Conservation (phyloP, 441 rosid species). For the Omphalea diandra region DNA sequence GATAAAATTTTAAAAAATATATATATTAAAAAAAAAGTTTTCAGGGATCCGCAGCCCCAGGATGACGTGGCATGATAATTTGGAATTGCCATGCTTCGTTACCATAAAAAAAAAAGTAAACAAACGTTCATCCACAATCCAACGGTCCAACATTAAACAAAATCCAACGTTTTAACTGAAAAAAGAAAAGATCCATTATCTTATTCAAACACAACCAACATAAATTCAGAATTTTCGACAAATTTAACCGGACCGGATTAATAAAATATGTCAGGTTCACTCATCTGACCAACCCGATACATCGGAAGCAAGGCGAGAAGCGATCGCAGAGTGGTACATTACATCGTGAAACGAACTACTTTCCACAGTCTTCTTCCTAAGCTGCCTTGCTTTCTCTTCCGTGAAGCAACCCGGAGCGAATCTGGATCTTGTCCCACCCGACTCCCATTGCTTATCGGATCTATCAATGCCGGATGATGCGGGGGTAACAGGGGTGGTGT, state of each 20-base stretch:
- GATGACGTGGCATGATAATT: no score
- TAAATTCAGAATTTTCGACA: conserved; percentile 17
- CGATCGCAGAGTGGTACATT: conserved; percentile 81
- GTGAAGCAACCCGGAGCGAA: conserved; percentile 56
- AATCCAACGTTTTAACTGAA: neutral
- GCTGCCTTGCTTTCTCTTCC: conserved; percentile 72
- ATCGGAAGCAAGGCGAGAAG: conserved; percentile 66
- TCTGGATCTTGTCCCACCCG: conserved; percentile 30
- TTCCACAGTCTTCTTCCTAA: conserved; percentile 58
- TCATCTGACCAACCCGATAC: conserved; percentile 19
- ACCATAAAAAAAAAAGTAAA: no score
- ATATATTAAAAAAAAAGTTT: no score
- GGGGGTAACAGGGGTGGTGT: neutral
- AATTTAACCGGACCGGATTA: no score
- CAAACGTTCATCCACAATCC: neutral
- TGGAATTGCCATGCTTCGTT: no score
- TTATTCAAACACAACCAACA: neutral
- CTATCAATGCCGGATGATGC: neutral
- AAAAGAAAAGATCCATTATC: neutral
- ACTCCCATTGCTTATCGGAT: conserved; percentile 5
- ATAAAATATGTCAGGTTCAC: conserved; percentile 3
- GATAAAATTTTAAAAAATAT: no score
- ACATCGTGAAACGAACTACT: conserved; percentile 46
- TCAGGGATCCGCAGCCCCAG: no score
- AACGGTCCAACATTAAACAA: neutral